Evolutionary conservation across 148 eudicot species (phyloP), one percentile per base, ranked within the genome.

Genomic region (Cornus suecica): DNA sequence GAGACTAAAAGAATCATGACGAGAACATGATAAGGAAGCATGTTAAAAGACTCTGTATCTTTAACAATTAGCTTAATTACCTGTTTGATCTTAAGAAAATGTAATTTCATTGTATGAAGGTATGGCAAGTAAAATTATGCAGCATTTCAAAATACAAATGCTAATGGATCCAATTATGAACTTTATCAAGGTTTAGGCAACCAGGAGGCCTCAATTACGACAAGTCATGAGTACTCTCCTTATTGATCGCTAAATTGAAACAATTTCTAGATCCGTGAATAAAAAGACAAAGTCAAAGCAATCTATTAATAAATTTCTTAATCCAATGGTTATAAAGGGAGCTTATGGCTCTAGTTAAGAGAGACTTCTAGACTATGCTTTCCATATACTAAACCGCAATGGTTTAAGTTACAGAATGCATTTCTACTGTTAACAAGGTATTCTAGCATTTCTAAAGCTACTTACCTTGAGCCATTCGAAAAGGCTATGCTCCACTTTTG

Each of bases 381-480:
- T 37, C 42, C 42, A 37, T 37, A 37, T 3, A 37, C 42, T 37
- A 37, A 37, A 3, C 65, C 51, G 15, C 32, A 20, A 2, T 54
- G 52, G 37, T 41, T 74, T 42, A 26, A 24, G 16, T 65, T 9
- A 34, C 25, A 22, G 5, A 63, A 62, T 63, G 22, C 28, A 63
- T 37, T 63, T 18, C 18, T 30, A 37, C 42, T 5, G 24, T 34
- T 2, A 60, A 73, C 54, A 6, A 34, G 30, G 45, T 37, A 58
- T 32, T 4, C 54, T 51, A 42, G 24, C 62, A 42, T 65, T 29
- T 37, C 27, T 52, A 32, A 15, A 74, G 77, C 65, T 75, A 64
- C 73, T 65, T 90, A 96, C 99, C 99, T 96, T 84, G 37, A 96
- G 89, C 99, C 99, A 96, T 79, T 96, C 99, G 77, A 91, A 87